Conservation (phyloP, 2,329 filamentous ascomycete species). For the Phaeoacremonium minimum region DNA sequence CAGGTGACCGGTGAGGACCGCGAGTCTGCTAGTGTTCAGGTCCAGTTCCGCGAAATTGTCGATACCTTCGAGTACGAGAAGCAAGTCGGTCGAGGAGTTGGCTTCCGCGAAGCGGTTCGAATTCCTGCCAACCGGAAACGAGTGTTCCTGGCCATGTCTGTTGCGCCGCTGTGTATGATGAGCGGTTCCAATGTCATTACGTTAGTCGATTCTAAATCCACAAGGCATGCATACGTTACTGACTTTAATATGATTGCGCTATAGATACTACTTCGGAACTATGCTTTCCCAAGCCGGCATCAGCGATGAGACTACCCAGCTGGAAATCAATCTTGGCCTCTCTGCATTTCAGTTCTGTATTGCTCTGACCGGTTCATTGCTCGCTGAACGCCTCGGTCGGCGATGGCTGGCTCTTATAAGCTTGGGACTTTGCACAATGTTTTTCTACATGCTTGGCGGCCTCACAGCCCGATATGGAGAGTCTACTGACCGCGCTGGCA, state of each 20-base stretch:
- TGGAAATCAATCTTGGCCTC: constrained; percentile 25
- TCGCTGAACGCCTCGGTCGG: constrained; percentile 25
- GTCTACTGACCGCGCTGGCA: too few species aligned
- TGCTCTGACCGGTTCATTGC: constrained; percentile 24
- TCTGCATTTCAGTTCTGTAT: constrained; percentile 29
- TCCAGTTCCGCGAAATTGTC: constrained; percentile 15
- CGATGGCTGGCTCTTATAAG: constrained; percentile 22
- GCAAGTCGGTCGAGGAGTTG: too few species aligned
- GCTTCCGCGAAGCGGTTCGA: constrained; percentile 28
- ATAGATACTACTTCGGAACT: constrained; percentile 20
- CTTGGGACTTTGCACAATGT: too few species aligned
- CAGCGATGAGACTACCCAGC: constrained; percentile 18
- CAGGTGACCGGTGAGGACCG: constrained; percentile 38
- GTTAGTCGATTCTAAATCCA: too few species aligned
- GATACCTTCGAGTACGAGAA: constrained; percentile 16
- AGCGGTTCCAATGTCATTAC: constrained; percentile 24
- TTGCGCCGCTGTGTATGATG: constrained; percentile 19
- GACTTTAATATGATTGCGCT: too few species aligned
- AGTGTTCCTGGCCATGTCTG: constrained; percentile 16
- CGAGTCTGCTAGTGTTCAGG: constrained; percentile 26
- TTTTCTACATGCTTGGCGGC: too few species aligned
- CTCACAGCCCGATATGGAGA: too few species aligned
- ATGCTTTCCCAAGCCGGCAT: constrained; percentile 24
- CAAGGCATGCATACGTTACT: too few species aligned
- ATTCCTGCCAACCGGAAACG: constrained; percentile 17